These are phyloP conservation scores for Lentinula sp. DNA, from an alignment of 768 basidiomycete genomes.

Conservation along the genomic window DNA sequence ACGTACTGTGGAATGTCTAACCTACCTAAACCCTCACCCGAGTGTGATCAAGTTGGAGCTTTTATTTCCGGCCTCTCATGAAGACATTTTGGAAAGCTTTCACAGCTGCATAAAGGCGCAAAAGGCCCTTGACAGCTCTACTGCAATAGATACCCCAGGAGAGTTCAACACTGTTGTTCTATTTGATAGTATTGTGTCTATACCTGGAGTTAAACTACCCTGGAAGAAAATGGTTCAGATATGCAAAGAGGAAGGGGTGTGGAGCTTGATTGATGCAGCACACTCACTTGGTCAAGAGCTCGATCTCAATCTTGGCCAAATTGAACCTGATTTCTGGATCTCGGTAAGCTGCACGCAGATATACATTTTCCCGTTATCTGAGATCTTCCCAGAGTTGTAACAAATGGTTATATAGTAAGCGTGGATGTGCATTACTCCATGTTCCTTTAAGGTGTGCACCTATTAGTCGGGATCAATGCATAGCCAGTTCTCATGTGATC, in stretches of 20 bases:
- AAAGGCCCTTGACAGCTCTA: neutral
- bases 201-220: conserved; percentile 64
- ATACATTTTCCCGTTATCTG: neutral
- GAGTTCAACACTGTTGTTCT: conserved; percentile 38
- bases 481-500: no score
- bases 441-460: conserved; percentile 47
- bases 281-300: conserved; percentile 78
- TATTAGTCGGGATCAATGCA: neutral
- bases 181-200: conserved; percentile 61
- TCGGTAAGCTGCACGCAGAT: conserved; percentile 55
- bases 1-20: no score
- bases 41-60: no score
- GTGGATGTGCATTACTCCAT: conserved; percentile 66
- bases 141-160: neutral
- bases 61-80: no score
- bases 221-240: conserved; percentile 71
- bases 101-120: neutral
- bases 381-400: conserved; percentile 57
- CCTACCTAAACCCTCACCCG: no score
- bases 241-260: conserved; percentile 55
- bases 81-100: no score
- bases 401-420: conserved; percentile 77
- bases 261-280: conserved; percentile 74
- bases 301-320: conserved; percentile 49
- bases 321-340: conserved; percentile 72